phyloP scores from a whole-genome alignment of 345 rosid genomes.

The Populus deltoides region DNA sequence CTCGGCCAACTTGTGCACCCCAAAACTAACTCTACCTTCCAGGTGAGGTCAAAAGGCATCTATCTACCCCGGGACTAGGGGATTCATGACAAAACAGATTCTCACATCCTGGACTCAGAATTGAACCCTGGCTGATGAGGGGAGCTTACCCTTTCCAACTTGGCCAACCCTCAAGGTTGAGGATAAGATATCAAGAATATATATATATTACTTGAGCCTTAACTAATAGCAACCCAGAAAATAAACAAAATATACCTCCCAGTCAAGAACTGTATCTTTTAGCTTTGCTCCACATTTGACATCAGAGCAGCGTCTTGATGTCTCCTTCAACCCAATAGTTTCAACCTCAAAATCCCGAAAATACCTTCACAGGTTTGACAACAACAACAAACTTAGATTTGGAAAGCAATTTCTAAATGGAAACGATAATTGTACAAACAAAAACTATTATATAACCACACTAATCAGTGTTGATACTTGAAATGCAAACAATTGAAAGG shows the following conservation, averaged over 20 bases:
- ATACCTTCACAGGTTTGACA: constrained; percentile 49
- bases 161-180: too few relatives aligned
- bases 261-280: constrained; percentile 91
- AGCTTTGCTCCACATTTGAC: constrained; percentile 76
- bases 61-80: too few relatives aligned
- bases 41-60: too few relatives aligned
- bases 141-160: too few relatives aligned
- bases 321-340: constrained; percentile 90
- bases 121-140: too few relatives aligned
- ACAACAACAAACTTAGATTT: background rate
- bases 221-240: background rate
- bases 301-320: constrained; percentile 71
- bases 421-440: background rate
- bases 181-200: background rate
- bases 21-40: too few relatives aligned
- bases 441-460: too few relatives aligned
- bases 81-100: too few relatives aligned
- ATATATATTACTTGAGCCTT: background rate
- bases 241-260: constrained; percentile 65
- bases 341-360: constrained; percentile 95
- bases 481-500: background rate
- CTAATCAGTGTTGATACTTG: too few relatives aligned
- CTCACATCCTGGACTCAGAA: too few relatives aligned
- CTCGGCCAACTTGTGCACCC: too few relatives aligned
- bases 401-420: background rate